Percentiles rank a stretch among this genome's conserved stretches.
These are phyloP conservation scores for Epicoccum nigrum DNA, from an alignment of 2,329 filamentous ascomycete genomes.

Conservation along the genomic window DNA sequence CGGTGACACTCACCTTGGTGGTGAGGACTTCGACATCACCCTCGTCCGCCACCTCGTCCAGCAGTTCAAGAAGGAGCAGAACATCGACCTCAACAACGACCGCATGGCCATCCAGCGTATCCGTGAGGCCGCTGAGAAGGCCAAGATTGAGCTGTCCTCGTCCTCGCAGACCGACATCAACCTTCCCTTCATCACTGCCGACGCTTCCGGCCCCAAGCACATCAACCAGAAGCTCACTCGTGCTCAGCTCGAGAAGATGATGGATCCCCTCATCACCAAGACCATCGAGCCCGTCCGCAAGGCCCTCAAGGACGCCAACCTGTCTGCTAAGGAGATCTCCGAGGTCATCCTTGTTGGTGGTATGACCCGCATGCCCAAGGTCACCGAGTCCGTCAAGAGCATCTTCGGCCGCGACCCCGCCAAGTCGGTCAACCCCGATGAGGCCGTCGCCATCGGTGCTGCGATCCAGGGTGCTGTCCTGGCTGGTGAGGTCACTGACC, in stretches of 20 bases:
- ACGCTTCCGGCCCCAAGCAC: constrained; percentile 94
- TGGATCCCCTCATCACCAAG: constrained; percentile 83
- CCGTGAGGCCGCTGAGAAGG: constrained; percentile 97
- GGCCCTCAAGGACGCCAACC: constrained; percentile 92
- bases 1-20: constrained; percentile 97
- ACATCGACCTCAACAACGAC: constrained; percentile 86
- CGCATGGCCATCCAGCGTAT: constrained; percentile 99
- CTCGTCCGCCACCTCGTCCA: constrained; percentile 92
- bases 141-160: constrained; percentile 97
- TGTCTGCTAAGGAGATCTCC: constrained; percentile 92
- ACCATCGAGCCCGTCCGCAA: constrained; percentile 94
- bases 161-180: constrained; percentile 97
- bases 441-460: constrained; percentile 97
- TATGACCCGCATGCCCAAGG: constrained; percentile 99
- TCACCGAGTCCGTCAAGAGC: constrained; percentile 91
- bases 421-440: constrained; percentile 98
- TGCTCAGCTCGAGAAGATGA: constrained; percentile 89
- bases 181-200: constrained; percentile 97
- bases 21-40: constrained; percentile 96
- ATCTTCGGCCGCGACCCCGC: constrained; percentile 96
- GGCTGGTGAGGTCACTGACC: constrained; percentile 94
- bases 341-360: constrained; percentile 98
- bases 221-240: constrained; percentile 96
- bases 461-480: constrained; percentile 97
- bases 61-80: constrained; percentile 95